Base-by-base conservation (phyloP, 106 monocot species). In the Phalaenopsis equestris region DNA sequence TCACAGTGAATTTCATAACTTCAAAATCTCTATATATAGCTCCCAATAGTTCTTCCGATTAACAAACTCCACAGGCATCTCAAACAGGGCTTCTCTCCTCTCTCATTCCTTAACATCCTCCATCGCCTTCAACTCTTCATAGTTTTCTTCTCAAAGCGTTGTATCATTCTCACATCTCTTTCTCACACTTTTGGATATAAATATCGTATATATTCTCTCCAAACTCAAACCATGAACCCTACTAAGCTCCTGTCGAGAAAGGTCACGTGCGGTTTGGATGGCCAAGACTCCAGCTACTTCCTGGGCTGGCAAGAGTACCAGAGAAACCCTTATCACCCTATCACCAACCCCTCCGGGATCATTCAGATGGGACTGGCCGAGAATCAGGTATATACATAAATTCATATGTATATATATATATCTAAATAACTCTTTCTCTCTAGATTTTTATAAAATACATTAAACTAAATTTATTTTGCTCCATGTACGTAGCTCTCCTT, bases 311-410 rank as follows among this genome's bases (percentile, higher is more conserved):
- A 89, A 81, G 96, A 90, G 83, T 93, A 93, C 72, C 90, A 93
- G 79, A 91, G 79, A 76, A 90, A 93, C 83, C 91, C 96, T 0
- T 93, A 86, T 45, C 74, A 93, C 75, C 86, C 84, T 10, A 37
- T 77, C 76, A 79, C 72, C 52, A 96, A 93, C 55, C 90, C 93
- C 4, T 21, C 48, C 24, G 96, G 96, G 36, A 90, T 96, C 80
- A 93, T 96, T n/a, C 96, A 93, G 78, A 90, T 96, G 93, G 96
- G 96, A 5, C 93, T 96, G 6, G 96, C 96, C 10, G 96, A 96
- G 81, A 96, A 96, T 82, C 96, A 96, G 91, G 95, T 87, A 30
- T 6, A 52, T 45, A 6, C 6, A 45, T 45, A 2, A 52, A 2
- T 12, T 52, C 11, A 1, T 2, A 12, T 12, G 52, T 52, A 52